phyloP scores from a whole-genome alignment of 2,329 filamentous ascomycete genomes.

The Calonectria pauciramosa region DNA sequence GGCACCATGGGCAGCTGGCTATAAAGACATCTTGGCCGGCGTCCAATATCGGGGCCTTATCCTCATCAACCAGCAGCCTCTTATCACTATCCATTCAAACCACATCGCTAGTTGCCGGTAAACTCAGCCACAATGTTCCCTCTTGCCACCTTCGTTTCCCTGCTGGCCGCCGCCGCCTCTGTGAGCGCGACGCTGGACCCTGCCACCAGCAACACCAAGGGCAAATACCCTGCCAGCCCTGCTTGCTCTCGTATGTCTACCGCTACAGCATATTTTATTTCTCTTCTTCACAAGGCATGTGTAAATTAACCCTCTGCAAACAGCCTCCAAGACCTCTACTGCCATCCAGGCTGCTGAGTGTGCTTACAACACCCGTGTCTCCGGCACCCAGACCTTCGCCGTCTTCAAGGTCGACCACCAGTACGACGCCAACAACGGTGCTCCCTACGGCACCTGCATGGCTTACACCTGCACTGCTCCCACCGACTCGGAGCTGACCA shows the following conservation, averaged over 20 bases:
- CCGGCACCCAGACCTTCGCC: constrained; percentile 42
- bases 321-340: constrained; percentile 40
- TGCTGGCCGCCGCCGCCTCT: constrained; percentile 37
- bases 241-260: constrained; percentile 35
- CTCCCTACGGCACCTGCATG: constrained; percentile 40
- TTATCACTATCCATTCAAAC: not conserved
- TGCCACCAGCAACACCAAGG: constrained; percentile 41
- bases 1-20: not conserved
- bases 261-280: not conserved
- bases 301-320: not conserved
- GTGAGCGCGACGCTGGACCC: constrained; percentile 42
- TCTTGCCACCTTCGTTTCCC: constrained; percentile 37
- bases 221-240: constrained; percentile 40
- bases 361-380: constrained; percentile 43
- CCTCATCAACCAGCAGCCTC: not conserved
- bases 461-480: constrained; percentile 41
- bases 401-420: constrained; percentile 43
- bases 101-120: not conserved
- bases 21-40: not conserved
- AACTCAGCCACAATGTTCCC: constrained; percentile 34
- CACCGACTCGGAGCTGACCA: constrained; percentile 25
- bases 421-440: constrained; percentile 42
- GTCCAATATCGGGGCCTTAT: not conserved
- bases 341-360: constrained; percentile 45
- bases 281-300: not conserved